Conservation (phyloP, 1,284 basidiomycete species). For the Sporisorium sorghi region DNA sequence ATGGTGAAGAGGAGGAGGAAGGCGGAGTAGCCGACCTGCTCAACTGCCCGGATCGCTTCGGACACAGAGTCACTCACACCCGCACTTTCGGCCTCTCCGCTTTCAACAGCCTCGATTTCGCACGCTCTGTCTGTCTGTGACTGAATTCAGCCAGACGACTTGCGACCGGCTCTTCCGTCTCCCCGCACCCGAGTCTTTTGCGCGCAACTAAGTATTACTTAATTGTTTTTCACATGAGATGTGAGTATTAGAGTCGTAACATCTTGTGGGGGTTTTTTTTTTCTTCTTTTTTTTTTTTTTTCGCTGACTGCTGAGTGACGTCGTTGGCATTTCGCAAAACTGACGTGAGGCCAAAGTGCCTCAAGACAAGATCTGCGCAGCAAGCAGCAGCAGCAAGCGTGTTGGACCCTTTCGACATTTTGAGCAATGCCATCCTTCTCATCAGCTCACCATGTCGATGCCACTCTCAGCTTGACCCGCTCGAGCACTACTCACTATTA, state of each 20-base stretch:
- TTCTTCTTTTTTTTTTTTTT: too few relatives aligned
- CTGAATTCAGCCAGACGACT: background rate
- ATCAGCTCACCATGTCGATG: background rate
- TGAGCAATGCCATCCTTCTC: slow-evolving; percentile 5
- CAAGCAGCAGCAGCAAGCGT: too few relatives aligned
- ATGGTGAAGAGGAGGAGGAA: slow-evolving; percentile 1
- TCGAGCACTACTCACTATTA: background rate
- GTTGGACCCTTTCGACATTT: background rate
- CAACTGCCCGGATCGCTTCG: slow-evolving; percentile 18
- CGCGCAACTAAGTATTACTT: slow-evolving; percentile 29
- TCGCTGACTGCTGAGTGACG: slow-evolving; percentile 1
- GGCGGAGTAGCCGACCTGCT: background rate
- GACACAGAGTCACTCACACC: background rate
- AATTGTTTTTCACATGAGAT: slow-evolving; percentile 7
- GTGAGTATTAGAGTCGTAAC: slow-evolving; percentile 4
- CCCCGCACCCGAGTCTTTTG: slow-evolving; percentile 21
- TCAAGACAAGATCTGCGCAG: background rate
- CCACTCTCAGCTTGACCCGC: background rate
- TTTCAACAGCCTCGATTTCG: slow-evolving; percentile 19
- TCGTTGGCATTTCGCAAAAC: background rate
- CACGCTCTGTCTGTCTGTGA: background rate
- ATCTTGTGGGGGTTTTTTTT: too few relatives aligned
- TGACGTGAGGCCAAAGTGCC: slow-evolving; percentile 26
- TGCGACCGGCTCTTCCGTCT: slow-evolving; percentile 37
- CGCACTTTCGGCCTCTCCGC: slow-evolving; percentile 1